Conservation (phyloP, 2,329 filamentous ascomycete genomes). For the Fonsecaea erecta region DNA sequence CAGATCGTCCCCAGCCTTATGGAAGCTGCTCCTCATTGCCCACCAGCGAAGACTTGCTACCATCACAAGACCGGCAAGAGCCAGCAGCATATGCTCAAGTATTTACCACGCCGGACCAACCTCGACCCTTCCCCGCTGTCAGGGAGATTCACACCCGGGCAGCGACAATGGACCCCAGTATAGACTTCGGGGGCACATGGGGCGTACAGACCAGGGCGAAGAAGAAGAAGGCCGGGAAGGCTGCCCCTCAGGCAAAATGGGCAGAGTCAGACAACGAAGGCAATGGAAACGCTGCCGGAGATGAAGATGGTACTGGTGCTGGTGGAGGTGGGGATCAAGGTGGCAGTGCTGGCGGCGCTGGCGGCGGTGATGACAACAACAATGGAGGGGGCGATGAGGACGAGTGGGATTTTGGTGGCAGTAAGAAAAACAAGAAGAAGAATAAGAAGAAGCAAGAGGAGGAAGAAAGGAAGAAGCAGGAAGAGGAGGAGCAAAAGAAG, state of each 20-base stretch:
- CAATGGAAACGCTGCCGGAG: constrained; percentile 45
- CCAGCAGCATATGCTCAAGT: constrained; percentile 43
- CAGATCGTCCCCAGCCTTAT: constrained; percentile 25
- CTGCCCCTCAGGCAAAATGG: constrained; percentile 49
- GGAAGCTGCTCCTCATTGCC: constrained; percentile 48
- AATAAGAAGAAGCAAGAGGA: constrained; percentile 43
- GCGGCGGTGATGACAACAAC: constrained; percentile 44
- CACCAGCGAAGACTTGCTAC: constrained; percentile 52
- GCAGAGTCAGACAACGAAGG: constrained; percentile 54
- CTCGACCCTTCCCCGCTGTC: background rate
- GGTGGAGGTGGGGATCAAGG: constrained; percentile 40
- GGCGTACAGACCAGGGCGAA: constrained; percentile 37
- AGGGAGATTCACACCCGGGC: background rate
- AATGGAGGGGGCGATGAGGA: constrained; percentile 50
- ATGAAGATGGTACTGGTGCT: constrained; percentile 43
- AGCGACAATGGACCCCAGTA: constrained; percentile 33
- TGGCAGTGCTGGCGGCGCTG: constrained; percentile 40
- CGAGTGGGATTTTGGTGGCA: constrained; percentile 45
- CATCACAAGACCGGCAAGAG: constrained; percentile 50
- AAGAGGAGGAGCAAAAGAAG: constrained; percentile 43
- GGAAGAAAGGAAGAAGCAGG: constrained; percentile 40
- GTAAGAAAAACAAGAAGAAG: constrained; percentile 46
- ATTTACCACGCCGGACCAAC: constrained; percentile 5
- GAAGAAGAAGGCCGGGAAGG: constrained; percentile 57
- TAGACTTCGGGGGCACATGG: constrained; percentile 49